phyloP scores from a whole-genome alignment of 1,284 basidiomycete species.

The Marasmius tenuissimus region DNA sequence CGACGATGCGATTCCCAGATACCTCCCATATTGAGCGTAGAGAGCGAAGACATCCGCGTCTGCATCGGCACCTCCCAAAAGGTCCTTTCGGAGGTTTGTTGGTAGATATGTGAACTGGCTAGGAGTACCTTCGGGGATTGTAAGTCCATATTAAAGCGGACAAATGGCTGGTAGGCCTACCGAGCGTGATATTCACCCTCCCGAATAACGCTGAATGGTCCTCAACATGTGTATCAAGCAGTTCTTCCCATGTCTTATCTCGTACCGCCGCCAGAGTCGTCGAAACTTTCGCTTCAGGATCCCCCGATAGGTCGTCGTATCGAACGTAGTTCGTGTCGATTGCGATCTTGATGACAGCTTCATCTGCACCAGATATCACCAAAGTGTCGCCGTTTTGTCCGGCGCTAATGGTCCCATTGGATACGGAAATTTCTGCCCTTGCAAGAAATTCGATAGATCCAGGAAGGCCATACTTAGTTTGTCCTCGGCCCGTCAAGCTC shows the following conservation, averaged over 20 bases:
- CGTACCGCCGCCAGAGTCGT: slow-evolving; percentile 6
- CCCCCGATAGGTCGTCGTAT: slow-evolving; percentile 13
- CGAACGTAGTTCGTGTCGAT: slow-evolving; percentile 17
- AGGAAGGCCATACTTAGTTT: slow-evolving; percentile 1
- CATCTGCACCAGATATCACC: slow-evolving; percentile 10
- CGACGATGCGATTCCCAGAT: slow-evolving; percentile 15
- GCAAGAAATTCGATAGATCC: slow-evolving; percentile 13
- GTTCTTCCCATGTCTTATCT: slow-evolving; percentile 10
- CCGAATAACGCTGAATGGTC: slow-evolving; percentile 14
- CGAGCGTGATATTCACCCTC: slow-evolving; percentile 13
- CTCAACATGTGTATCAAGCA: slow-evolving; percentile 11
- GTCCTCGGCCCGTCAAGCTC: slow-evolving; percentile 6
- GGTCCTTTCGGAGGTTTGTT: slow-evolving; percentile 12
- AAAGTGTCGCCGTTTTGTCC: not conserved
- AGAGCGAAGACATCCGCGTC: slow-evolving; percentile 14
- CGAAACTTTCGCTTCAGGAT: slow-evolving; percentile 10
- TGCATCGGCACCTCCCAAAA: slow-evolving; percentile 13
- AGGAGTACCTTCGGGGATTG: slow-evolving; percentile 7
- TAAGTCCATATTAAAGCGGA: too few relatives aligned
- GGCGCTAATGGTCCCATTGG: not conserved
- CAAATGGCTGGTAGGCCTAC: not conserved
- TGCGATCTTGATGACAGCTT: slow-evolving; percentile 12
- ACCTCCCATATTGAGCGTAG: slow-evolving; percentile 14
- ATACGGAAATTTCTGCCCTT: slow-evolving; percentile 7
- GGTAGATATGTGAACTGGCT: slow-evolving; percentile 11